Evolutionary conservation across 176 grass and related monocot species (phyloP), one percentile per base, ranked within the genome.

Genomic region (Ampelocalamus luodianensis): DNA sequence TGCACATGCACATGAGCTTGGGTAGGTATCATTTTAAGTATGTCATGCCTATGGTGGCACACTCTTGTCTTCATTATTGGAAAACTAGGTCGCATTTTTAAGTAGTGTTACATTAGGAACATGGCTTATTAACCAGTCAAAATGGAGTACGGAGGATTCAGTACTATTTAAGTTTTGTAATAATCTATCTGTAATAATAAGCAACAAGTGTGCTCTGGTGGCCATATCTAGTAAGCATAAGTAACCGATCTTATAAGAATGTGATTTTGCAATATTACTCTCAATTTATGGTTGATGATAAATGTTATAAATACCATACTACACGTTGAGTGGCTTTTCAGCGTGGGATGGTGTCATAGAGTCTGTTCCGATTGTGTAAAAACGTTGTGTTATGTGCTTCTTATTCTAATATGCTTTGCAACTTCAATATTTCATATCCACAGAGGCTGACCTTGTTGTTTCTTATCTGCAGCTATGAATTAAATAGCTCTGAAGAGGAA

Each of bases 381-480:
- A 27, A 11, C 3, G 16, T 78, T 37, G 23, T 44, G 42, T 51
- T 63, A 1, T 85, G 15, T 50, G 50, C 22, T 65, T 59, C 4
- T 23, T 49, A 58, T 64, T 8, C 58, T 56, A 72, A 54, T 67
- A 66, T 89, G 39, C 10, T 86, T 77, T 29, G 32, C 43, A 38
- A 51, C 22, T 46, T 78, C 44, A 12, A 45, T 45, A 45, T 45
- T 45, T 45, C 17, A 15, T 72, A 72, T 58, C 67, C 32, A 59
- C 20, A 55, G 44, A 79, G 49, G 50, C 34, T 90, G 62, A 90
- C 40, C 9, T 87, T 82, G 43, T 72, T 5, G 2, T 6, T 67
- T 90, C 59, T 51, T 82, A 20, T 90, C 26, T 88, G 81, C 89
- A 98, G 96, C 20, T 98, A 95, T 87, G 91, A 93, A 68, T 79